A percentile compares a stretch with the other conserved stretches of the same genome.
Evolutionary conservation across 352 stramenopile genomes (phyloP).

Genomic region (Thalassiosira delicatula): DNA sequence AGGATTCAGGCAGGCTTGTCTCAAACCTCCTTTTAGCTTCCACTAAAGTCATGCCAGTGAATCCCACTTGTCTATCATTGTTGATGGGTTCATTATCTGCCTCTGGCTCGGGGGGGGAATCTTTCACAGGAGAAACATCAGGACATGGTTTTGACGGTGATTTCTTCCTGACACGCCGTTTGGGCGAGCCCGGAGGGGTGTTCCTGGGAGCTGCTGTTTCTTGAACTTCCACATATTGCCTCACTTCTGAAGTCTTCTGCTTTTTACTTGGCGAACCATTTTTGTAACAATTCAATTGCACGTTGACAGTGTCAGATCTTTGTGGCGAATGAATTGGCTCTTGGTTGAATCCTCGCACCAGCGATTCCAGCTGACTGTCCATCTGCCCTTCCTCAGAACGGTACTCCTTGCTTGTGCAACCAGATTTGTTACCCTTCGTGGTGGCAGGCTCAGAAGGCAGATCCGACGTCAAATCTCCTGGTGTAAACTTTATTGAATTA

Average conservation of each 20-base stretch:
- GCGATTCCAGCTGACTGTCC: slow-evolving; percentile 47
- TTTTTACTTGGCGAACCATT: not conserved
- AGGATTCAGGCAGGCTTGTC: slow-evolving; percentile 33
- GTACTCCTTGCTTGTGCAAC: not conserved
- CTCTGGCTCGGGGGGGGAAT: not conserved
- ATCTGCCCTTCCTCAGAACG: slow-evolving; percentile 13
- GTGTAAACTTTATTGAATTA: no score
- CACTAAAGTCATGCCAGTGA: slow-evolving; percentile 39
- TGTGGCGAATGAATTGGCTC: slow-evolving; percentile 23
- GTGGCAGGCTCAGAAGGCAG: no score
- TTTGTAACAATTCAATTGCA: slow-evolving; percentile 8
- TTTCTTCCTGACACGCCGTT: slow-evolving; percentile 22
- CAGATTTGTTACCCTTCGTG: not conserved
- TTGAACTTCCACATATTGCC: no score
- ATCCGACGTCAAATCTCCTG: no score
- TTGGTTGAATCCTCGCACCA: slow-evolving; percentile 18
- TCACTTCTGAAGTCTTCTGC: slow-evolving; percentile 2
- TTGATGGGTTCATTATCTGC: not conserved
- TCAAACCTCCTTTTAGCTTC: slow-evolving; percentile 27
- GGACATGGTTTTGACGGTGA: not conserved
- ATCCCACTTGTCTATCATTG: slow-evolving; percentile 21
- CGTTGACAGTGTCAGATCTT: slow-evolving; percentile 14
- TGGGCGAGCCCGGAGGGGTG: not conserved
- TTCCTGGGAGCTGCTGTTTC: no score
- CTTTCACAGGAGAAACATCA: slow-evolving; percentile 17